phyloP scores from a whole-genome alignment of 345 rosid species.

The Tarenaya hassleriana region DNA sequence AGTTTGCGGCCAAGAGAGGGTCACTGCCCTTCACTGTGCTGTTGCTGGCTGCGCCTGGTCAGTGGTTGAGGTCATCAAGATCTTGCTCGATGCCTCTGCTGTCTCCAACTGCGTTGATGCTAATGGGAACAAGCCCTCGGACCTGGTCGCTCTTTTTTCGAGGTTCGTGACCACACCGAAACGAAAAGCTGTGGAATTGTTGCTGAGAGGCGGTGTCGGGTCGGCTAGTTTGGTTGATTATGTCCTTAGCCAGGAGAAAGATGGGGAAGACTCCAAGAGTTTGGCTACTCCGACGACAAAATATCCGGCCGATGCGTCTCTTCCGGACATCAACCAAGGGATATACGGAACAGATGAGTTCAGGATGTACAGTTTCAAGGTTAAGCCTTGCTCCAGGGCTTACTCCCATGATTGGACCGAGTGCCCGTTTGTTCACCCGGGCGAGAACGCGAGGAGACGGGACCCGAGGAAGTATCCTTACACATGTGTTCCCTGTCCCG shows the following conservation, averaged over 20 bases:
- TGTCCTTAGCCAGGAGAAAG: slow-evolving; percentile 34
- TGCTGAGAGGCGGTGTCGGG: slow-evolving; percentile 54
- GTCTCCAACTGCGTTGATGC: slow-evolving; percentile 49
- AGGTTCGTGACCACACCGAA: slow-evolving; percentile 22
- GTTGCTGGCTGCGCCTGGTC: slow-evolving; percentile 65
- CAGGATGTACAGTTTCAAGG: slow-evolving; percentile 87
- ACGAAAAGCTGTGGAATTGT: slow-evolving; percentile 47
- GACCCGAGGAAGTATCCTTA: slow-evolving; percentile 92
- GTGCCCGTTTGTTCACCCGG: slow-evolving; percentile 96
- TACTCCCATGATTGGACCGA: slow-evolving; percentile 98
- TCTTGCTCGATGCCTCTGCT: slow-evolving; percentile 62
- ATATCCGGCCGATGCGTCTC: slow-evolving; percentile 71
- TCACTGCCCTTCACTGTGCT: slow-evolving; percentile 92
- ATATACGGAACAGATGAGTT: slow-evolving; percentile 83
- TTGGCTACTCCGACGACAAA: slow-evolving; percentile 16
- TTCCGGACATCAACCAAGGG: slow-evolving; percentile 86
- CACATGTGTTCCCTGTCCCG: slow-evolving; percentile 95
- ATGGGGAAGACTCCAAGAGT: no score
- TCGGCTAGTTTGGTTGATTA: slow-evolving; percentile 10
- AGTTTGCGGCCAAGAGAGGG: slow-evolving; percentile 68
- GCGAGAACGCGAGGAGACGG: slow-evolving; percentile 96
- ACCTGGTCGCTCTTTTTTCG: slow-evolving; percentile 41
- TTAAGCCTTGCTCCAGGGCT: slow-evolving; percentile 97
- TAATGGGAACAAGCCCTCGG: slow-evolving; percentile 56
- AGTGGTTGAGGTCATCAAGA: slow-evolving; percentile 37